Conservation (phyloP, 2,329 filamentous ascomycete species). For the Fusarium coffeatum region DNA sequence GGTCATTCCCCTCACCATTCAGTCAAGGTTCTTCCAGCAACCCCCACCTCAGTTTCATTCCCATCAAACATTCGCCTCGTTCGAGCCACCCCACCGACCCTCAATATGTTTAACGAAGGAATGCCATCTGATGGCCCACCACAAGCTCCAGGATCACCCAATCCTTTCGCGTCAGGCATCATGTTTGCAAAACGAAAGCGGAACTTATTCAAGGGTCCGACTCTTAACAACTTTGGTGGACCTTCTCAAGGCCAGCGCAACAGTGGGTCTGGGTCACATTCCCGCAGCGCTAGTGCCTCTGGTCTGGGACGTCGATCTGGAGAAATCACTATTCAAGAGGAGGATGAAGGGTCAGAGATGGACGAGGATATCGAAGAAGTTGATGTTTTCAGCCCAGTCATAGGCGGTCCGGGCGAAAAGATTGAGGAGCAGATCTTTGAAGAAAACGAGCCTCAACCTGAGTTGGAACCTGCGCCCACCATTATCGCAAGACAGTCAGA, state of each 20-base stretch:
- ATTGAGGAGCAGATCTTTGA: slow-evolving; percentile 62
- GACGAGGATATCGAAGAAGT: slow-evolving; percentile 67
- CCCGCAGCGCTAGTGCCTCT: slow-evolving; percentile 71
- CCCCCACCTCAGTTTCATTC: slow-evolving; percentile 79
- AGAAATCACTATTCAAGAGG: slow-evolving; percentile 79
- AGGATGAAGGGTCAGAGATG: slow-evolving; percentile 65
- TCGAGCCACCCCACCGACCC: slow-evolving; percentile 65
- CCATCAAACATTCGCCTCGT: slow-evolving; percentile 89
- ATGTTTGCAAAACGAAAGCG: slow-evolving; percentile 86
- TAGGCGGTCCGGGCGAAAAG: slow-evolving; percentile 57
- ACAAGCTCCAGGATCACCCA: slow-evolving; percentile 64
- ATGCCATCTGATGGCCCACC: slow-evolving; percentile 58
- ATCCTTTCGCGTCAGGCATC: slow-evolving; percentile 71
- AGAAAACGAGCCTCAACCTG: slow-evolving; percentile 50
- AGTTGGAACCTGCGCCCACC: slow-evolving; percentile 30
- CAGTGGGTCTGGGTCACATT: slow-evolving; percentile 54
- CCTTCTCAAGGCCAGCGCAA: slow-evolving; percentile 52
- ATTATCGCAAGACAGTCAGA: slow-evolving; percentile 30
- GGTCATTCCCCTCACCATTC: slow-evolving; percentile 86
- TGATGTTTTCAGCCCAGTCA: slow-evolving; percentile 67
- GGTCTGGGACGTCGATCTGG: slow-evolving; percentile 75
- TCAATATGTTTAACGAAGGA: slow-evolving; percentile 68
- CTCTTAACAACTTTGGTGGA: slow-evolving; percentile 68
- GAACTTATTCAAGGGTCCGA: slow-evolving; percentile 84
- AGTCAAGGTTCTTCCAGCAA: slow-evolving; percentile 94